These are phyloP conservation scores for Boletus austroedulis DNA, from an alignment of 1,284 basidiomycete species.

Conservation along the genomic window DNA sequence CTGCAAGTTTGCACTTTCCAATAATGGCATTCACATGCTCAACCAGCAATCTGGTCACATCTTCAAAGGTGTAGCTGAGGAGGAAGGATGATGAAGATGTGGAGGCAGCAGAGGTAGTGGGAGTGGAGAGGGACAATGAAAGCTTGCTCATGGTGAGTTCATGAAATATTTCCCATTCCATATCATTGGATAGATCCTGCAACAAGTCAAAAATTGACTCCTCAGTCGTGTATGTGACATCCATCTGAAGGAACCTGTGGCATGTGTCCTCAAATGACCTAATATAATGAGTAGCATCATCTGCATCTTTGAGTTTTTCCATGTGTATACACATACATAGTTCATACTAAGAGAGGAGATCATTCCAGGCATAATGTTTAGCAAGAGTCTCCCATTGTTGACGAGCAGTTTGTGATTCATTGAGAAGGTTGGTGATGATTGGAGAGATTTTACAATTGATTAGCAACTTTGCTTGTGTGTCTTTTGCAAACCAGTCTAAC, in stretches of 20 bases:
- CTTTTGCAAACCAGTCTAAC: neutral
- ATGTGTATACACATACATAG: rapidly evolving
- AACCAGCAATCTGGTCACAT: neutral
- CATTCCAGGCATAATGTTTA: rapidly evolving
- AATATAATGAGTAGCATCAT: neutral
- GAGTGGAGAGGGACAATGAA: no score
- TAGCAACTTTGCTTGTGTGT: neutral
- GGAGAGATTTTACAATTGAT: neutral
- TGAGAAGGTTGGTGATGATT: rapidly evolving
- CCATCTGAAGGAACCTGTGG: neutral
- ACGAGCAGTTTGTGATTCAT: neutral
- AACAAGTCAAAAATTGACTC: neutral
- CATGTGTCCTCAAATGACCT: neutral
- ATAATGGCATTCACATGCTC: neutral
- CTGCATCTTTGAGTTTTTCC: neutral
- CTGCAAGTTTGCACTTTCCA: neutral
- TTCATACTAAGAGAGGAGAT: neutral
- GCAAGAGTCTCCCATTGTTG: neutral
- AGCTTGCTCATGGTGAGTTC: neutral
- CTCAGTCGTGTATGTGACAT: neutral
- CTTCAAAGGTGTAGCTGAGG: neutral
- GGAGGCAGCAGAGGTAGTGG: no score
- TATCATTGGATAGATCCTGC: neutral
- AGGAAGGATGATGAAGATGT: neutral
- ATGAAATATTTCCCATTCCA: neutral